Evolutionary conservation across 805 yeast genomes (phyloP), one percentile per base, ranked within the genome.

Genomic region (Teunomyces cretensis): DNA sequence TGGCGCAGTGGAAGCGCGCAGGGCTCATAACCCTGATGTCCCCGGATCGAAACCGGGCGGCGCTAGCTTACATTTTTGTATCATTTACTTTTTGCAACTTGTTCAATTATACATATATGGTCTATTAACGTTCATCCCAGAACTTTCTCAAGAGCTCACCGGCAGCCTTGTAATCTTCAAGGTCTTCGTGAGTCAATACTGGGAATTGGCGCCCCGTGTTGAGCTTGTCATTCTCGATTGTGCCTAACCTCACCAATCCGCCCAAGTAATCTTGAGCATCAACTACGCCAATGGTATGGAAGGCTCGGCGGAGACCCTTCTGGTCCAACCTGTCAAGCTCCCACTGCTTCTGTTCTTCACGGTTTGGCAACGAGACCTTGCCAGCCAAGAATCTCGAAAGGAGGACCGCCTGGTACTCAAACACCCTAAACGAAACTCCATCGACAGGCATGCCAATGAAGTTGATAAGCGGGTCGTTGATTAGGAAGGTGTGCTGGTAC

Each of bases 1-100:
- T 86, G 92, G 92, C 94, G 95, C 92, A 86, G 95, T 85, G 95
- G 95, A 86, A 86, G 92, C 94, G 94, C 92, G 92, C 92, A 84
- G 94, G 94, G 95, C 95, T 86, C 95, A 86, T 86, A 86, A 86
- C 95, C 92, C 94, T 86, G 92, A 86, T 84, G 92, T 85, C 95
- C 90, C 80, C 75, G 90, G 95, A 86, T 86, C 95, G 95, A 86
- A 85, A 86, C 94, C 55, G 48, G 56, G 53, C 51, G 51, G 52
- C 53, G 54, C 57, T 51, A 53, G 37, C 35, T 37, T 37, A 31
- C 39, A 32, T 47, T 41, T 41, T 9, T 14, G 14, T 30, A 14
- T 43, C 27, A n/a, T 32, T 22, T n/a, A n/a, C n/a, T 36, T 38
- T 40, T 44, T 31, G 30, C 36, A 26, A n/a, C 30, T 30, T 19